Base-by-base conservation (phyloP, 2,329 filamentous ascomycete genomes). In the Botrytis pseudocinerea region DNA sequence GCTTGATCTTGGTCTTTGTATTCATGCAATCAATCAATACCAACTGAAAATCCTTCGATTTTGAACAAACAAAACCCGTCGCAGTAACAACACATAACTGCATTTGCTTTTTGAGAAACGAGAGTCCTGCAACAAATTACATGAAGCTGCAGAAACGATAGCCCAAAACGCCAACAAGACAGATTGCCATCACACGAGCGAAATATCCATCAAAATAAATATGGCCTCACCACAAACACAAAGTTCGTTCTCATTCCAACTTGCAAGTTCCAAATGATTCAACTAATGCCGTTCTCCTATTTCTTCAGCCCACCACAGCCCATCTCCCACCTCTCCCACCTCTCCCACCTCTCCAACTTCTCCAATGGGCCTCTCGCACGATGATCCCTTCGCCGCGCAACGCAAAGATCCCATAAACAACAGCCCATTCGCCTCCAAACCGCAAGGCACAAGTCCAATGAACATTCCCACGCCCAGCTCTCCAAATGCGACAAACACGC, bases 211-310 rank as follows among this genome's bases (percentile, higher is more conserved):
- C 38, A 12, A 14, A 38, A 62, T 16, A n/a, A 61, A 38, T 4
- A 70, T 70, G 69, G 69, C 69, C 14, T 70, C 69, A 63, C 69
- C 69, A 64, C 28, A 70, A 64, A 44, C 69, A 28, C 69, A 70
- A 40, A 62, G 69, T 70, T 63, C 59, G 57, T 62, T 40, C 35
- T 22, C 38, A 16, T 44, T 35, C 51, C 38, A 70, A 4, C 16
- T 22, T 25, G 42, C 35, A 22, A 46, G 5, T 32, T 28, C 14
- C 12, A 14, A 28, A 54, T 38, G 28, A 22, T 32, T 42, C 25
- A 28, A 70, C 54, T 35, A 20, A 61, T 22, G 48, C 32, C 9
- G 1, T 28, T 38, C 51, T 59, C 14, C 42, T n/a, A 5, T 25
- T 16, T 12, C 22, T 28, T n/a, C 62, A 54, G 62, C 46, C 12